Percentiles rank a stretch among this genome's conserved stretches.
Conservation (phyloP, 2,329 filamentous ascomycete species). For the Ilyonectria mors-panacis region DNA sequence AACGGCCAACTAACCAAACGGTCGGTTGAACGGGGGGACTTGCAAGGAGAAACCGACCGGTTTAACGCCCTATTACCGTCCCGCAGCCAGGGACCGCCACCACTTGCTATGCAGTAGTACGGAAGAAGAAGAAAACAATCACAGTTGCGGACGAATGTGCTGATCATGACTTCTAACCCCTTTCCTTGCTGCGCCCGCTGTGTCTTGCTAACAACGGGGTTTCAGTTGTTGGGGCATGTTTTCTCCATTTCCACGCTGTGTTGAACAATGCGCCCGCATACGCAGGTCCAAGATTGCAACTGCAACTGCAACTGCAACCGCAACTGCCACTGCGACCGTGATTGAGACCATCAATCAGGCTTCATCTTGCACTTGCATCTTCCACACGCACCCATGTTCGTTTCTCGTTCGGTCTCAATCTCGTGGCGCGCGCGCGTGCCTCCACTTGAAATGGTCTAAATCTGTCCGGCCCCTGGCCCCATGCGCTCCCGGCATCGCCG, state of each 20-base stretch:
- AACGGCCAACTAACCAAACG: constrained; percentile 10
- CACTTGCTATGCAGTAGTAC: background rate
- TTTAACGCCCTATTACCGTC: constrained; percentile 17
- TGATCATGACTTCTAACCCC: background rate
- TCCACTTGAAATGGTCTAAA: constrained; percentile 25
- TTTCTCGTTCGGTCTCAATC: background rate
- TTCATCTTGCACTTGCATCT: background rate
- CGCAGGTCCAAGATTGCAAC: background rate
- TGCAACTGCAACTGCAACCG: background rate
- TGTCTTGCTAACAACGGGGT: background rate
- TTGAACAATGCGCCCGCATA: background rate
- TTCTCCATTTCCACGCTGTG: background rate
- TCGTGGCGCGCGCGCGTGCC: constrained; percentile 9
- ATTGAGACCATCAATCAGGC: background rate
- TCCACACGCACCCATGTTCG: background rate
- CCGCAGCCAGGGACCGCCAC: constrained; percentile 26
- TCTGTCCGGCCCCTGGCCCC: constrained; percentile 15
- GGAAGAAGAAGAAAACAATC: background rate
- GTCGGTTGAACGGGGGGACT: background rate
- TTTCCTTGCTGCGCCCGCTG: background rate
- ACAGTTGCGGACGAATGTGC: background rate
- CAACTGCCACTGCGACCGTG: background rate
- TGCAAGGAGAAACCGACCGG: constrained; percentile 7
- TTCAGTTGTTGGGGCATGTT: background rate
- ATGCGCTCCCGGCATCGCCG: constrained; percentile 33